Percentiles rank a stretch among this genome's conserved stretches.
Conservation (phyloP, 148 eudicot species). For the Rhododendron mucronatum region DNA sequence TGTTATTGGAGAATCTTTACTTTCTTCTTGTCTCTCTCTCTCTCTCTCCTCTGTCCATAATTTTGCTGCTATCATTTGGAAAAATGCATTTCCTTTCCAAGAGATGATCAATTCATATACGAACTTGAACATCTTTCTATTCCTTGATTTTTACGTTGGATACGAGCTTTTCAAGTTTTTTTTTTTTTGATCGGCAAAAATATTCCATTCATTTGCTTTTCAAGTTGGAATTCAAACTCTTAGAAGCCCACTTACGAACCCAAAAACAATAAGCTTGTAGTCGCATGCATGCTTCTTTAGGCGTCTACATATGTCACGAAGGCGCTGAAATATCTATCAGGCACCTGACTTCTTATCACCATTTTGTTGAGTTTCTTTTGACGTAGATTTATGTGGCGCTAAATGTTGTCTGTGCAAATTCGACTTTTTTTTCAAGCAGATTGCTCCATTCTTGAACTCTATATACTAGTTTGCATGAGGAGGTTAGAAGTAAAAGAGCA, state of each 20-base stretch:
- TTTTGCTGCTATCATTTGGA: background rate
- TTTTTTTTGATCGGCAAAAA: no score
- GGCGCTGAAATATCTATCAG: conserved; percentile 12
- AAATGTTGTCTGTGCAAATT: background rate
- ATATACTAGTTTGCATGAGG: conserved; percentile 82
- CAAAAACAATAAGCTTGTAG: background rate
- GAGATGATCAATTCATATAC: background rate
- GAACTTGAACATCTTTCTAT: background rate
- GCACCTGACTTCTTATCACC: background rate
- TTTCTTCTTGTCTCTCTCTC: background rate
- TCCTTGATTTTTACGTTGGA: background rate
- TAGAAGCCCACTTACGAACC: background rate
- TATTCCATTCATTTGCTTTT: background rate
- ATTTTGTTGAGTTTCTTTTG: background rate
- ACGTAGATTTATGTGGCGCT: background rate
- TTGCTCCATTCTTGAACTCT: conserved; percentile 80
- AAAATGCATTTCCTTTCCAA: background rate
- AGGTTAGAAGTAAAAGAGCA: conserved; percentile 84
- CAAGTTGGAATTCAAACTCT: background rate
- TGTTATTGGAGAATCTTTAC: background rate
- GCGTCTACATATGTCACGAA: background rate
- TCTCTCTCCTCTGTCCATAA: no score
- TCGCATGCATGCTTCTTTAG: background rate
- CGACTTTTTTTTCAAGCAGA: conserved; percentile 4
- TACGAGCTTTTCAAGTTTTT: background rate